Base-by-base conservation (phyloP, 2,329 filamentous ascomycete genomes). In the Alternaria conjuncta region DNA sequence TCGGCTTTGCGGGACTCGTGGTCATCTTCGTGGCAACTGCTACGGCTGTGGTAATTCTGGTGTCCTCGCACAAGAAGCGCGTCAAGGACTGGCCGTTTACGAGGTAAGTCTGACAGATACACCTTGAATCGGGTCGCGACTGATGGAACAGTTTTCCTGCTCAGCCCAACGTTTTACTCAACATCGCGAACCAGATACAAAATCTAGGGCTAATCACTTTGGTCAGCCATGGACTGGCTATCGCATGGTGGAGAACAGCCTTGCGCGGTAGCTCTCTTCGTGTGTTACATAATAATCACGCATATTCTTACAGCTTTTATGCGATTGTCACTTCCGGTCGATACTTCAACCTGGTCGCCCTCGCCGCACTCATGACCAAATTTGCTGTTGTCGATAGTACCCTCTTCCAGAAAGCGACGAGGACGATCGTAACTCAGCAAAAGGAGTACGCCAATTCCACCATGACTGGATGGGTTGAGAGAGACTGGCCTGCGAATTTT, bases 211-310 rank as follows among this genome's bases (percentile, higher is more conserved):
- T 74, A 5, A 65, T 74, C 23, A 73, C 70, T 4, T 46, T 72
- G 54, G 64, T 74, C 23, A 68, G 47, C 21, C 71, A 73, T 50
- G 71, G 70, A 20, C 54, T 74, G 18, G 70, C 70, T n/a, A 72
- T 74, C 15, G 70, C 70, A 5, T 74, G 70, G 71, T 74, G 71
- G 71, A 58, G 71, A 43, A 74, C 69, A 46, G 71, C 68, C 30
- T 49, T 73, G 36, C 58, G 62, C 28, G 71, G 70, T 54, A 71
- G 67, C 57, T 71, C 69, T 9, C 49, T 74, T 13, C 57, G 60
- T 12, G 63, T 61, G 11, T 21, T 74, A 15, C 71, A 74, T 49
- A 57, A 65, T 4, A 70, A 73, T 41, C 70, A 74, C 32, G 71
- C 70, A 43, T 74, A 71, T 45, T 72, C 70, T 1, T 69, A 71